Evolutionary conservation across 441 rosid genomes (phyloP).

Genomic region (Macaranga tanarius): DNA sequence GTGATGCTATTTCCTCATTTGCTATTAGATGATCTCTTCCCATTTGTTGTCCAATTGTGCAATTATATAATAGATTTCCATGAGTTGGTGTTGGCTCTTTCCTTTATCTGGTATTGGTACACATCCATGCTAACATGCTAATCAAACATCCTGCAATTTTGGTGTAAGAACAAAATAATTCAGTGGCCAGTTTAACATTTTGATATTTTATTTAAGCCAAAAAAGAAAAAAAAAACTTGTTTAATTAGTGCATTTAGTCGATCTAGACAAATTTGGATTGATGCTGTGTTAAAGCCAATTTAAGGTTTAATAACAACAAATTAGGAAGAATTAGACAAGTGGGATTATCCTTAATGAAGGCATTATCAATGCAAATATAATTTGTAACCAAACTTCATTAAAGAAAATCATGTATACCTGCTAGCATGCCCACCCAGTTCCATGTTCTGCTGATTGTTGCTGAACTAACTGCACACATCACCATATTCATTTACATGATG

Average conservation of each 20-base stretch:
- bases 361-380: too few species aligned
- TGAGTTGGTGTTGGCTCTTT: neutral
- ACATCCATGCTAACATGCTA: conserved; percentile 13
- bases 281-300: too few species aligned
- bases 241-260: too few species aligned
- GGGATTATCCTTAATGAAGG: too few species aligned
- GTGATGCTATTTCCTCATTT: too few species aligned
- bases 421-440: neutral
- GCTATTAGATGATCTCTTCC: neutral
- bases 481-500: neutral
- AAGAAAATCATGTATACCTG: conserved; percentile 19
- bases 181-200: neutral
- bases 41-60: too few species aligned
- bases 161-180: neutral
- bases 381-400: neutral
- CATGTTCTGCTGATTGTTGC: conserved; percentile 17
- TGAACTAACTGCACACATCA: conserved; percentile 27
- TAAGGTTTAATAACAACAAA: too few species aligned
- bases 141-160: conserved; percentile 20
- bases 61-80: too few species aligned
- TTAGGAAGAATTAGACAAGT: too few species aligned
- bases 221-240: too few species aligned
- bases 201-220: too few species aligned
- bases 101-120: conserved; percentile 10
- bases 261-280: too few species aligned